phyloP scores from a whole-genome alignment of 2,329 filamentous ascomycete genomes.

The Fusarium sp. region DNA sequence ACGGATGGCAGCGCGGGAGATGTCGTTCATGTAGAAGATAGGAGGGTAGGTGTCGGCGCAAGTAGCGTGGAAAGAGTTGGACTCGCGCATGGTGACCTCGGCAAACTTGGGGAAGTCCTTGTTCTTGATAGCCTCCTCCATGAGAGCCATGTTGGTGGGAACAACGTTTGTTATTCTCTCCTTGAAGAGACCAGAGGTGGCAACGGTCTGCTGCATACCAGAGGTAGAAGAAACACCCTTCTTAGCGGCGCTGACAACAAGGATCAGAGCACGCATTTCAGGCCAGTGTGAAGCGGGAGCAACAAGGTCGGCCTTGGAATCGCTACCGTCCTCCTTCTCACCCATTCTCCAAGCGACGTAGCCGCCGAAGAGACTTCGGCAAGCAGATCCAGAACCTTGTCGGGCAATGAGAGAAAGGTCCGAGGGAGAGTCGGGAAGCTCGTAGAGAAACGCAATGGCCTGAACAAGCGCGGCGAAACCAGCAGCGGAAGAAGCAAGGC shows the following conservation, averaged over 20 bases:
- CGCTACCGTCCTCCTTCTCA: conserved; percentile 77
- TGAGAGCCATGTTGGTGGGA: conserved; percentile 82
- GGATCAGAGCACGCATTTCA: conserved; percentile 89
- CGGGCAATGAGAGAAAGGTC: conserved; percentile 90
- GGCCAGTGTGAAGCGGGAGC: conserved; percentile 94
- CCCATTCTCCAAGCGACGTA: conserved; percentile 97
- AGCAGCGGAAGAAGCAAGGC: conserved; percentile 79
- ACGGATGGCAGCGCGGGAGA: conserved; percentile 85
- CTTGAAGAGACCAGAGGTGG: conserved; percentile 87
- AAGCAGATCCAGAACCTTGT: conserved; percentile 94
- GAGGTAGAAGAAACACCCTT: conserved; percentile 93
- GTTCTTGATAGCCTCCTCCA: conserved; percentile 82
- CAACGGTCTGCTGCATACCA: conserved; percentile 97
- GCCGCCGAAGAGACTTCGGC: conserved; percentile 90
- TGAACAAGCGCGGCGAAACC: conserved; percentile 79
- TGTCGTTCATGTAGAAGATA: conserved; percentile 99
- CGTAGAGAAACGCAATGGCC: conserved; percentile 91
- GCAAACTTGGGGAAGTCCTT: conserved; percentile 89
- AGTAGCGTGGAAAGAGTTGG: conserved; percentile 95
- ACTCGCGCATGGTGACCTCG: conserved; percentile 93
- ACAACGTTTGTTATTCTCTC: conserved; percentile 81
- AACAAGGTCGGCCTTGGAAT: conserved; percentile 89
- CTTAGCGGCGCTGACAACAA: conserved; percentile 93
- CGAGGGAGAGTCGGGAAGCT: conserved; percentile 81
- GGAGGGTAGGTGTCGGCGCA: conserved; percentile 96